Conservation (phyloP, 1,284 basidiomycete genomes). For the Rhodofomes roseus region DNA sequence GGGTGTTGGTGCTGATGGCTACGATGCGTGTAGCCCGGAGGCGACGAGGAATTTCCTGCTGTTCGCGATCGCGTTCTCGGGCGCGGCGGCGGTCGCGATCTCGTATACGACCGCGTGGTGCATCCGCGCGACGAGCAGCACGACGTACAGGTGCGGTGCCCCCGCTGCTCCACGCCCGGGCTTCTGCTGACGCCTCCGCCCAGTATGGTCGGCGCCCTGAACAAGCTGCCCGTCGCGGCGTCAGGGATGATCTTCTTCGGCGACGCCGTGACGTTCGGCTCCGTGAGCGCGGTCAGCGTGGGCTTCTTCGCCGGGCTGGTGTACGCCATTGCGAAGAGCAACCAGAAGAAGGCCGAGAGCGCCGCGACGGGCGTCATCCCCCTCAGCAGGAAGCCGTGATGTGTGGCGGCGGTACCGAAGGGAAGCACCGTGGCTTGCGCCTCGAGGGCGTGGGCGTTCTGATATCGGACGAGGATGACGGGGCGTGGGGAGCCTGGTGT, state of each 20-base stretch:
- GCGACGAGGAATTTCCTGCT: conserved; percentile 81
- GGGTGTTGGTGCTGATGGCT: not conserved
- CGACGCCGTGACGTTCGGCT: conserved; percentile 84
- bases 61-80: conserved; percentile 91
- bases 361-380: conserved; percentile 50
- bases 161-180: too few relatives aligned
- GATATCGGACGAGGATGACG: not conserved
- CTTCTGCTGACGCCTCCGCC: conserved; percentile 1
- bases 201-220: conserved; percentile 98
- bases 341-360: conserved; percentile 70
- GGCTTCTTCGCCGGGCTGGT: conserved; percentile 92
- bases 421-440: not conserved
- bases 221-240: conserved; percentile 97
- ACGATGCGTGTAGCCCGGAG: conserved; percentile 57
- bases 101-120: conserved; percentile 99
- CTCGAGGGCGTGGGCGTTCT: not conserved
- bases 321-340: conserved; percentile 88
- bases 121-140: conserved; percentile 92
- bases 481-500: not conserved
- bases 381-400: conserved; percentile 46
- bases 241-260: conserved; percentile 96
- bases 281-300: conserved; percentile 81
- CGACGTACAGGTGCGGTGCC: conserved; percentile 85
- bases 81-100: conserved; percentile 95
- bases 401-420: not conserved